Base-by-base conservation (phyloP, 257 asterid genomes). In the Ocimum tenuiflorum region DNA sequence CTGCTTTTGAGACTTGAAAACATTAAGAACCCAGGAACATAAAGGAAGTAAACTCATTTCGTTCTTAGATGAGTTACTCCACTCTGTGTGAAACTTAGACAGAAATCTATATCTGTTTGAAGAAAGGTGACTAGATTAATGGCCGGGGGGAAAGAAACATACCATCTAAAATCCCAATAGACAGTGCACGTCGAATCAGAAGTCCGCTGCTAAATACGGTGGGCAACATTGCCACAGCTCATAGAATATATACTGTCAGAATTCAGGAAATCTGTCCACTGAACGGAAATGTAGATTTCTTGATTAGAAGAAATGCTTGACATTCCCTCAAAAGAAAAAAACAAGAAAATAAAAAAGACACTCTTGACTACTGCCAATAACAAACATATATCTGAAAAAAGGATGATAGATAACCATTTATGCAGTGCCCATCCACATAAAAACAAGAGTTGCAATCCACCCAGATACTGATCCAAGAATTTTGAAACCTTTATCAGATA, bases 361-460 rank as follows among this genome's bases (percentile, higher is more conserved):
- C 56, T 23, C 68, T 58, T 29, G 55, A 39, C 45, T 33, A 59
- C 54, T 48, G 42, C 29, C 48, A 61, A 39, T 11, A 62, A 57
- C 18, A 51, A 17, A 60, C 18, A 24, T 22, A 54, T 47, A 47
- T 72, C 23, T 42, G 39, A 46, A 43, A 15, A 45, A 8, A 62
- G 63, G 65, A 70, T 35, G 46, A 57, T 4, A 6, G 36, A 33
- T 63, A 31, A 89, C 99, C 96, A 80, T 83, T 71, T 92, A 96
- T 56, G 97, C 81, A 41, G 87, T 94, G 17, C 88, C 96, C 99
- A 92, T 89, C 99, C 99, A 92, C 97, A 89, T 92, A 80, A 92
- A 92, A 73, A 92, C 97, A 80, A 92, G 88, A 52, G 99, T 92
- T 17, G 99, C 99, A 5, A 96, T 92, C 97, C 99, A 92, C 43